Conservation (phyloP, 73 alveolate species). For the Symbiodinium pilosum region DNA sequence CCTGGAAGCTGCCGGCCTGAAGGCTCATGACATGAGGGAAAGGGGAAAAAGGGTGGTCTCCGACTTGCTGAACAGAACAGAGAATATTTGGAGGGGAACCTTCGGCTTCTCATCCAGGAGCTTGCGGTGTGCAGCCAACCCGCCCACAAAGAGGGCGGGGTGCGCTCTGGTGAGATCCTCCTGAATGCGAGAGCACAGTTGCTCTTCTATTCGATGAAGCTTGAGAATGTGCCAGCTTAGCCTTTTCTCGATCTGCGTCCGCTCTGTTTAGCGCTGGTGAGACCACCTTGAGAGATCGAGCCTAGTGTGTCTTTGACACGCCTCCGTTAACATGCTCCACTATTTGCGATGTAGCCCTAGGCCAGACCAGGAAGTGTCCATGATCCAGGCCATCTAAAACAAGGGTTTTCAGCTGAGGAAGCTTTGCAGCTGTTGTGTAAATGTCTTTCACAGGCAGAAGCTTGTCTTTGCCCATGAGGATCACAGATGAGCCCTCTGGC, state of each 20-base stretch:
- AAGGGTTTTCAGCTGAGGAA: conserved; percentile 21
- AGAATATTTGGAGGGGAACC: too few species aligned
- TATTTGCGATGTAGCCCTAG: background rate
- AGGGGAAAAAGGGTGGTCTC: too few species aligned
- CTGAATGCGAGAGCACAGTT: background rate
- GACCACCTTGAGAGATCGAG: too few species aligned
- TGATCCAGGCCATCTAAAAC: conserved; percentile 14
- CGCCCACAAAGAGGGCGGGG: conserved; percentile 3
- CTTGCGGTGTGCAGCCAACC: background rate
- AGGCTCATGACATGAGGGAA: too few species aligned
- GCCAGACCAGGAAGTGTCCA: conserved; percentile 14
- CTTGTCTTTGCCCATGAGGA: conserved; percentile 8
- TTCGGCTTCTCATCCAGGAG: background rate
- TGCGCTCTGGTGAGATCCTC: background rate
- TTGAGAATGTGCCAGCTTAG: too few species aligned
- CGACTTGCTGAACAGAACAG: too few species aligned
- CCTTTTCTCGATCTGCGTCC: too few species aligned
- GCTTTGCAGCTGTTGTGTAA: conserved; percentile 11
- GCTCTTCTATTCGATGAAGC: too few species aligned
- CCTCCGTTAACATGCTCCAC: conserved; percentile 18
- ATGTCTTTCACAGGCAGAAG: background rate
- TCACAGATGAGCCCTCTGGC: conserved; percentile 14
- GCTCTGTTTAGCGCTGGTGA: too few species aligned
- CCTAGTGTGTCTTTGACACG: conserved; percentile 3
- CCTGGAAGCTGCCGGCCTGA: conserved; percentile 61